Evolutionary conservation across 2,329 filamentous ascomycete species (phyloP).

Genomic region (Rhytidhysteron rufulum): DNA sequence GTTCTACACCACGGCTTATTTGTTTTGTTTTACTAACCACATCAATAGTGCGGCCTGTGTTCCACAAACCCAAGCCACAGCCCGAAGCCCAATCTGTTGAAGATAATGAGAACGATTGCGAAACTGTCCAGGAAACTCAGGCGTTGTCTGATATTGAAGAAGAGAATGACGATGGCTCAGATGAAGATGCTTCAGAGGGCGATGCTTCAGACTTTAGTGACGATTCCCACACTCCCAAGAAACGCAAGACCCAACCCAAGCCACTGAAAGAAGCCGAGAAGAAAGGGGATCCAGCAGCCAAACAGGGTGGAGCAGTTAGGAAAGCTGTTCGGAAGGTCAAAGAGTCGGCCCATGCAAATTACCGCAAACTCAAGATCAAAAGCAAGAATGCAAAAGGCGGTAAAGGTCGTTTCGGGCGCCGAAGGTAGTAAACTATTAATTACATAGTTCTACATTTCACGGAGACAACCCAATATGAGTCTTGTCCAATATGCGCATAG

Average conservation of each 20-base stretch:
- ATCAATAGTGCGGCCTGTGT: slow-evolving; percentile 35
- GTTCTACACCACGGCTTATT: slow-evolving; percentile 7
- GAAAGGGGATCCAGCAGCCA: slow-evolving; percentile 9
- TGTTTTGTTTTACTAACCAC: slow-evolving; percentile 14
- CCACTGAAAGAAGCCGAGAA: slow-evolving; percentile 6
- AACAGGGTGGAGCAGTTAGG: slow-evolving; percentile 27
- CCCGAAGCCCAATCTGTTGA: slow-evolving; percentile 17
- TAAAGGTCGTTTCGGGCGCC: slow-evolving; percentile 38
- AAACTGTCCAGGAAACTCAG: slow-evolving; percentile 31
- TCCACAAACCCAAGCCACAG: slow-evolving; percentile 41
- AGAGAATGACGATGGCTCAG: slow-evolving; percentile 33
- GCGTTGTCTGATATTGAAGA: slow-evolving; percentile 29
- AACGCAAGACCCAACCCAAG: slow-evolving; percentile 20
- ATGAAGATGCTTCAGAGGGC: slow-evolving; percentile 28
- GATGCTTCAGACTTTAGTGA: slow-evolving; percentile 40
- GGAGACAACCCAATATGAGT: too few species aligned
- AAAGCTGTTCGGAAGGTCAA: slow-evolving; percentile 43
- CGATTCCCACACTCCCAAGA: slow-evolving; percentile 31
- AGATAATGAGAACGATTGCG: slow-evolving; percentile 23
- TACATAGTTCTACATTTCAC: too few species aligned
- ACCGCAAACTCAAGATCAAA: slow-evolving; percentile 48
- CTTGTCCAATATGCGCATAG: too few species aligned
- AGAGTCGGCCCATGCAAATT: slow-evolving; percentile 46
- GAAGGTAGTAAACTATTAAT: too few species aligned
- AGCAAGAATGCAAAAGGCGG: slow-evolving; percentile 40